Percentiles rank a stretch among this genome's conserved stretches.
These are phyloP conservation scores for Psilocybe azurescens DNA, from an alignment of 768 basidiomycete genomes.

Conservation along the genomic window DNA sequence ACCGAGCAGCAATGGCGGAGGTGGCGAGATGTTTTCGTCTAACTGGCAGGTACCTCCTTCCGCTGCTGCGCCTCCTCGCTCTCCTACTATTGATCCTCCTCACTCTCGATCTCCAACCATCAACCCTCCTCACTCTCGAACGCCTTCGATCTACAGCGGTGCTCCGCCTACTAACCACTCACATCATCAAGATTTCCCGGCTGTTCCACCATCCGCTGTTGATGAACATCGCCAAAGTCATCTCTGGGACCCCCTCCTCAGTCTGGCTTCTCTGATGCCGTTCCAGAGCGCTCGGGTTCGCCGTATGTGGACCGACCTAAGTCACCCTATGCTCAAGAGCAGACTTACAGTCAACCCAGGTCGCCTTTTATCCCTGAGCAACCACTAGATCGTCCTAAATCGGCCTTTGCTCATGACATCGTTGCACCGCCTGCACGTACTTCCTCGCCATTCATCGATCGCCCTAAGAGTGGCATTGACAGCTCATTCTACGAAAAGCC, in stretches of 20 bases:
- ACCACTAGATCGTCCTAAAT: constrained; percentile 18
- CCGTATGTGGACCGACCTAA: constrained; percentile 20
- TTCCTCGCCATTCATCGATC: constrained; percentile 28
- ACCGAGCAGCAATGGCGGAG: constrained; percentile 17
- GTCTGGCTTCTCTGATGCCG: constrained; percentile 8
- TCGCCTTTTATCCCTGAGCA: constrained; percentile 13
- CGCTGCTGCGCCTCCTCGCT: constrained; percentile 11
- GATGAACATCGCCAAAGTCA: constrained; percentile 27
- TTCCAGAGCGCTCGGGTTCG: constrained; percentile 14
- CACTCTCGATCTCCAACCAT: constrained; percentile 25
- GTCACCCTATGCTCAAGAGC: constrained; percentile 13
- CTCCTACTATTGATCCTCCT: background rate
- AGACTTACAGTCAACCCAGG: constrained; percentile 10
- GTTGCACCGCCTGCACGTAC: constrained; percentile 20
- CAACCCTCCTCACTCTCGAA: constrained; percentile 21
- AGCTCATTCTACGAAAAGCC: constrained; percentile 25
- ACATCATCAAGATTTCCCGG: constrained; percentile 17
- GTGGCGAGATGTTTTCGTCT: constrained; percentile 19
- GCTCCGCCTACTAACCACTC: constrained; percentile 13
- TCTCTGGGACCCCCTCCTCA: constrained; percentile 24
- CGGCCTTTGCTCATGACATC: constrained; percentile 9
- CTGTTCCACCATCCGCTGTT: constrained; percentile 21
- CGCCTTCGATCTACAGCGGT: constrained; percentile 20
- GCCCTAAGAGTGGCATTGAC: constrained; percentile 26
- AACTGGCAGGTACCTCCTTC: constrained; percentile 20